These are phyloP conservation scores for Aureobasidium pullulans DNA, from an alignment of 2,329 filamentous ascomycete species.

Conservation along the genomic window DNA sequence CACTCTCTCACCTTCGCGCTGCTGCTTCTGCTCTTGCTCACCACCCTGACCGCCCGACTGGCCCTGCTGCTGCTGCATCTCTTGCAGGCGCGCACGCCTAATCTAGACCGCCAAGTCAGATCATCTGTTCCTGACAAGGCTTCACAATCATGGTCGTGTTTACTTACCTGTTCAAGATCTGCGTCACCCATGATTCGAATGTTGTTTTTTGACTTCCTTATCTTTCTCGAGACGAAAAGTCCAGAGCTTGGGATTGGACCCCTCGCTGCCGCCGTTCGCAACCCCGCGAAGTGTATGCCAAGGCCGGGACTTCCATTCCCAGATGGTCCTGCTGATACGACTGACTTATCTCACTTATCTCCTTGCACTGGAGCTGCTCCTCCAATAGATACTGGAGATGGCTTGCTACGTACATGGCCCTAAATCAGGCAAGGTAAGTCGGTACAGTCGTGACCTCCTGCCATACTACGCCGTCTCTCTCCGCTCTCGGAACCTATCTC, in stretches of 20 bases:
- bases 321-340: background rate
- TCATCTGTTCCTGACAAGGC: background rate
- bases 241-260: background rate
- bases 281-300: slow-evolving; percentile 2
- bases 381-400: background rate
- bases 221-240: slow-evolving; percentile 8
- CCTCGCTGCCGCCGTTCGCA: background rate
- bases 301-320: background rate
- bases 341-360: background rate
- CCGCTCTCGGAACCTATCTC: background rate
- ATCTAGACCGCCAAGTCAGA: slow-evolving; percentile 50
- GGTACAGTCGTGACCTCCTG: background rate
- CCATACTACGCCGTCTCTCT: background rate
- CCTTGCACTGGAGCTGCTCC: background rate
- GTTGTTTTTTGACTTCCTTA: background rate
- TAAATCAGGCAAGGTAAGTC: slow-evolving; percentile 1
- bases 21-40: slow-evolving; percentile 56
- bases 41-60: slow-evolving; percentile 41
- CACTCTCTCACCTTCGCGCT: slow-evolving; percentile 24
- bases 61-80: slow-evolving; percentile 69
- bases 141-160: background rate
- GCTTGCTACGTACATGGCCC: background rate
- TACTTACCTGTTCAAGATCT: slow-evolving; percentile 54
- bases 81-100: slow-evolving; percentile 81
- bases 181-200: slow-evolving; percentile 51